Conservation (phyloP, 345 rosid species). For the Citrus sinensis region DVS_A1.0 CM039166.1:13938001-13938500, state of each 20-base stretch:
- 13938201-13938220: not conserved
- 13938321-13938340: constrained; percentile 78
- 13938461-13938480: not conserved
- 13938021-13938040: not conserved
- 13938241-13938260: not conserved
- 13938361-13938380: constrained; percentile 90
- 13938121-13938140: too few species aligned
- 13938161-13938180: too few species aligned
- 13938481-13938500: not conserved
- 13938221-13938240: not conserved
- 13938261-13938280: not conserved
- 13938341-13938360: constrained; percentile 88
- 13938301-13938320: constrained; percentile 90
- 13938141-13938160: too few species aligned
- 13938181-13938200: not conserved
- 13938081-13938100: too few species aligned
- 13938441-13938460: not conserved
- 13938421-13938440: not conserved
- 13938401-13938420: constrained; percentile 1
- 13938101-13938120: too few species aligned
- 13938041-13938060: not conserved
- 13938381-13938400: constrained; percentile 87
- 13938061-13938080: not conserved
- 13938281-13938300: constrained; percentile 83
- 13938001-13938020: not conserved